Evolutionary conservation across 495 filamentous ascomycete genomes (phyloP).

Genomic region (Annulohypoxylon nitens): DNA sequence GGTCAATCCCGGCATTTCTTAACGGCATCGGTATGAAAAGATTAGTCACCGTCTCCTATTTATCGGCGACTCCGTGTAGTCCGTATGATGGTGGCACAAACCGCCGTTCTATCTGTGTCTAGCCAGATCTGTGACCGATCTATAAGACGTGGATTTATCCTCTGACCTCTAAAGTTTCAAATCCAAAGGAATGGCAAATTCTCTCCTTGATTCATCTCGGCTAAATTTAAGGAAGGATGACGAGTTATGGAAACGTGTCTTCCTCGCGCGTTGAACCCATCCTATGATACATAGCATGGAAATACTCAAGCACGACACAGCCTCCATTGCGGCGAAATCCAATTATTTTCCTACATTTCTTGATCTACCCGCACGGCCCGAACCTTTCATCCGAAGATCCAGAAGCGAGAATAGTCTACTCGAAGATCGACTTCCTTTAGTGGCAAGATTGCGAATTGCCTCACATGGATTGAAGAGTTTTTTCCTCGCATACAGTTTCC

Average conservation of each 20-base stretch:
- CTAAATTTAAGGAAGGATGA: neutral
- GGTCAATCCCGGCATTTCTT: neutral
- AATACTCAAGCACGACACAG: neutral
- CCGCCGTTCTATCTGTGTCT: neutral
- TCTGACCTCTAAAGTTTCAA: too few relatives aligned
- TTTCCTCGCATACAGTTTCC: neutral
- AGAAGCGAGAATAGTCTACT: neutral
- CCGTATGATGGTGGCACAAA: neutral
- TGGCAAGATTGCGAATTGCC: neutral
- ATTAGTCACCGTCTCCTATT: too few relatives aligned
- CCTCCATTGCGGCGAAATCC: neutral
- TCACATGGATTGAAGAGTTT: neutral
- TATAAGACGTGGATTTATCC: neutral
- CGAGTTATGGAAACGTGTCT: neutral
- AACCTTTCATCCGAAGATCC: neutral
- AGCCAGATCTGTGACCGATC: neutral
- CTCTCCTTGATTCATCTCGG: neutral
- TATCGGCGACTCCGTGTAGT: neutral
- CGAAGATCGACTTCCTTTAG: neutral
- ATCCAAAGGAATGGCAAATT: neutral
- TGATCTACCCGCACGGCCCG: neutral
- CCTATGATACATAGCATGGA: neutral
- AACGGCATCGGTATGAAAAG: neutral
- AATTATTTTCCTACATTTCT: neutral
- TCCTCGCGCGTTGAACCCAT: neutral